These are phyloP conservation scores for Stephania cephalantha DNA, from an alignment of 164 flowering plant genomes.

Conservation along the genomic window DNA sequence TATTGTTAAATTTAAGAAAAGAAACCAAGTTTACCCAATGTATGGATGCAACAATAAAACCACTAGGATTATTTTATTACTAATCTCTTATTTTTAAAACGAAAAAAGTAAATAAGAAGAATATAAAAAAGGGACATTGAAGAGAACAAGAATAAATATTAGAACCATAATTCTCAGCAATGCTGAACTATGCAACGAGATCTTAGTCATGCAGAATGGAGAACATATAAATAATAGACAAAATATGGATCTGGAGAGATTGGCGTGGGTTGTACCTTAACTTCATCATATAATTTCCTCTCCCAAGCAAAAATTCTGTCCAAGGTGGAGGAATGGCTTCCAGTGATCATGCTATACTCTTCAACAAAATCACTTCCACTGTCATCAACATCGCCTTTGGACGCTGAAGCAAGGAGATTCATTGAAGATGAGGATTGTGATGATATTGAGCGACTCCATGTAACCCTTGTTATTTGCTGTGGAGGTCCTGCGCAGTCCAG, in stretches of 20 bases:
- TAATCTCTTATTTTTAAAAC: too few species aligned
- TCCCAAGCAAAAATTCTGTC: constrained; percentile 98
- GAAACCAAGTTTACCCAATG: too few species aligned
- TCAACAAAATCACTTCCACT: constrained; percentile 90
- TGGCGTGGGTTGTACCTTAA: constrained; percentile 52
- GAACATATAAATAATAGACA: too few species aligned
- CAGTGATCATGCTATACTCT: constrained; percentile 92
- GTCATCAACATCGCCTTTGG: constrained; percentile 74
- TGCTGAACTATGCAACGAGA: too few species aligned
- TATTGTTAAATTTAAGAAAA: too few species aligned
- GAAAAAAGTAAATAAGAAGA: too few species aligned
- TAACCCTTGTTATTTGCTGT: constrained; percentile 49
- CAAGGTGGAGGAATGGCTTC: constrained; percentile 88
- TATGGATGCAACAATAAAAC: too few species aligned
- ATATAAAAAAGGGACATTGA: too few species aligned
- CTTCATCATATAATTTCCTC: constrained; percentile 93
- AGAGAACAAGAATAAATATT: too few species aligned
- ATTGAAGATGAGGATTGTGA: constrained; percentile 78
- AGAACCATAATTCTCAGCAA: too few species aligned
- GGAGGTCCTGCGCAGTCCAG: constrained; percentile 35
- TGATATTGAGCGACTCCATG: constrained; percentile 79
- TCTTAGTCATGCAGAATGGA: too few species aligned
- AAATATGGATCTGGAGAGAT: background rate
- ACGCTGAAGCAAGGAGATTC: constrained; percentile 51
- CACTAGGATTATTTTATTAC: too few species aligned